Evolutionary conservation across 768 basidiomycete species (phyloP), one percentile per base, ranked within the genome.

Genomic region (Tremella fuciformis): DNA sequence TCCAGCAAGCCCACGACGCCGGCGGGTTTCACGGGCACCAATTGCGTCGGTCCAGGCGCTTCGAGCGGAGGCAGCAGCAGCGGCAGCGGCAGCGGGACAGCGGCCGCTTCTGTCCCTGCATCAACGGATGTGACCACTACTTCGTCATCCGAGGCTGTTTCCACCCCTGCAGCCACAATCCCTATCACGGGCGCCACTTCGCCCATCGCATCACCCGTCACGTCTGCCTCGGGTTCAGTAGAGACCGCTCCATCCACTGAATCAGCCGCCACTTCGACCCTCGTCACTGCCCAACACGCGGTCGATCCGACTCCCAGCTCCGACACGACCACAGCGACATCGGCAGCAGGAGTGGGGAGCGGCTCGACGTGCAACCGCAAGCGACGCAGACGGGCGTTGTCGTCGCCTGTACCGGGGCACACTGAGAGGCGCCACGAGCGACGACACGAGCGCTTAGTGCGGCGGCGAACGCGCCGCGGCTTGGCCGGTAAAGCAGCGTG

Each of bases 41-140:
- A 71, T 60, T 75, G 74, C 53, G 70, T 68, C 44, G 71, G 66
- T 41, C 67, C 71, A 34, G 67, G 62, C 1, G 26, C 19, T 11
- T 40, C 16, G 46, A 26, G 19, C 19, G 55, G 22, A 4, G 29
- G 29, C 11, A 34, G 39, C 15, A 15, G 40, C 53, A 25, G 53
- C 13, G n/a, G 53, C 29, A 13, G 46, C 8, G 34, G 40, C 24
- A n/a, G 24, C 44, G 15, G 50, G 15, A 51, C 29, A 4, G 29
- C 29, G 29, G 29, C 29, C 29, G 29, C 29, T 34, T 34, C 29
- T 11, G 29, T 11, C 4, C 29, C 29, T 34, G 29, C 29, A 11
- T 6, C 6, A 11, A 40, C n/a, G 50, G 8, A 34, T 26, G 50
- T 29, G 6, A 34, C 29, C 6, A 4, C 29, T 34, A 34, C 29